Base-by-base conservation (phyloP, 345 rosid species). In the Populus deltoides region DNA sequence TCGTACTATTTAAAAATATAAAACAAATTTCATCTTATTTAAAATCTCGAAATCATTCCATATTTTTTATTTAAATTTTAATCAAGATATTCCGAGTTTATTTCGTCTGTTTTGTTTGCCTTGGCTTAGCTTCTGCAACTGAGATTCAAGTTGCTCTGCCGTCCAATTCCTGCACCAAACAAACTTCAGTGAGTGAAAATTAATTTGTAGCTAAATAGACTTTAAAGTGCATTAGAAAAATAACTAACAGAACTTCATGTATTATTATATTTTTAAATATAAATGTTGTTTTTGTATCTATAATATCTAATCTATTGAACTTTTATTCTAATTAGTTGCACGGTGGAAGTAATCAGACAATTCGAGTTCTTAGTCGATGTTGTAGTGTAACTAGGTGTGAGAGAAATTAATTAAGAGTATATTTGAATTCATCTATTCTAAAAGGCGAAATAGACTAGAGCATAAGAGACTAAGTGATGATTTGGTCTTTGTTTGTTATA, bases 111-210 rank as follows among this genome's bases (percentile, higher is more conserved):
- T 25, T 25, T 25, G 27, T 25, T 25, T 25, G 92, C 86, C 94
- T 90, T 51, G 97, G 97, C 86, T 83, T 91, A 77, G 94, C 81
- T 82, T 96, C 98, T 24, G 98, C 97, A 17, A 86, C 88, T 3
- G 97, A 88, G 75, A 93, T 98, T 76, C 99, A 92, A 51, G 93
- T 92, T 47, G 90, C 12, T 78, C 99, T 90, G 39, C 98, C 99
- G 66, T 86, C 92, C 91, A 93, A 85, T 78, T 92, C 97, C 98
- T 93, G 83, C 57, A 81, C 27, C 74, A 75, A 74, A 76, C 59
- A 78, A 69, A 62, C 17, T 68, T 68, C 51, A 22, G 11, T 31
- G 29, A 62, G 17, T 36, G 27, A 39, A 47, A 53, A 27, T 29
- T 4, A 49, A 36, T 4, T 59, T 29, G 29, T 4, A 18, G 9